Evolutionary conservation across 495 filamentous ascomycete species (phyloP).

Genomic region (Glutinoglossum americanum): DNA sequence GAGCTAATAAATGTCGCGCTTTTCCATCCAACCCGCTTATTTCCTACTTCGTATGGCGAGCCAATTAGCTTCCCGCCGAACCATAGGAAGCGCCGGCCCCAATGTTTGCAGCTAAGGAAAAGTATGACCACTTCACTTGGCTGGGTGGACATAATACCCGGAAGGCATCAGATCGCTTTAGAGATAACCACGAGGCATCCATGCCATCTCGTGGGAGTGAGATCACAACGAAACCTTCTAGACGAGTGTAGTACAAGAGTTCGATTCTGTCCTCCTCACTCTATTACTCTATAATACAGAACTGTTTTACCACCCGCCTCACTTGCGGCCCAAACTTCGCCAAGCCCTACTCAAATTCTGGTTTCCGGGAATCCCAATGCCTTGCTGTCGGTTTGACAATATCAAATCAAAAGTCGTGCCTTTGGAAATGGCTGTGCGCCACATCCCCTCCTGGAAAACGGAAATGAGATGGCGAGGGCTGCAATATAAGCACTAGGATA

Average conservation of each 20-base stretch:
- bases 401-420: background rate
- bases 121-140: background rate
- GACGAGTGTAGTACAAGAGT: background rate
- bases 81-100: background rate
- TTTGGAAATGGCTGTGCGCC: background rate
- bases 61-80: background rate
- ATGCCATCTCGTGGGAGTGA: background rate
- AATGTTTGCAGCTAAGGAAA: background rate
- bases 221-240: background rate
- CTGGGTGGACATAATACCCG: too few relatives aligned
- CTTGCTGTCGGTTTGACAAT: background rate
- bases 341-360: background rate
- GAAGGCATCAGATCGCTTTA: background rate
- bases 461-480: background rate
- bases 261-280: too few relatives aligned
- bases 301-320: too few relatives aligned
- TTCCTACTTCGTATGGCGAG: background rate
- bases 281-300: too few relatives aligned
- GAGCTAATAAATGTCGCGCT: slow-evolving; percentile 1
- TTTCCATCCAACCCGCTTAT: background rate
- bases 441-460: background rate
- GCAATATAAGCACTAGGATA: background rate
- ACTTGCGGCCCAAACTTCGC: background rate
- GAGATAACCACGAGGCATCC: background rate
- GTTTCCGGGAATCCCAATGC: background rate